A percentile compares a stretch with the other conserved stretches of the same genome.
Conservation (phyloP, 345 rosid genomes). For the Moringa oleifera region DNA sequence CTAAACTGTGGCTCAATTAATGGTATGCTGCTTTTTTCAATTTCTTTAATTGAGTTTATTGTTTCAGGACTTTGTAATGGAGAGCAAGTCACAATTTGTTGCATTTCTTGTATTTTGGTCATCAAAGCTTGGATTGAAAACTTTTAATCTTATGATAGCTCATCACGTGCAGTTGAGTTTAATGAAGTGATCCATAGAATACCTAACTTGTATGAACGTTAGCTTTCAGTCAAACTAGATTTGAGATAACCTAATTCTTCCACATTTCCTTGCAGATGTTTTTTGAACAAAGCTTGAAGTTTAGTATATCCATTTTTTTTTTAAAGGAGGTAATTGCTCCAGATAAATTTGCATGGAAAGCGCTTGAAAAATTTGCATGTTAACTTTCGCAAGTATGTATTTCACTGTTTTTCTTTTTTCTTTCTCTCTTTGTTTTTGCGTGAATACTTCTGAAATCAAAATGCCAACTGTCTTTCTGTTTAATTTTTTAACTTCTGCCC, state of each 20-base stretch:
- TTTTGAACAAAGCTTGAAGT: not conserved
- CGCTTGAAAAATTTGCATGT: not conserved
- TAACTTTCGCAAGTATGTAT: no score
- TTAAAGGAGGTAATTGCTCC: not conserved
- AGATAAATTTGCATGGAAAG: not conserved
- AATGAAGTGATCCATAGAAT: not conserved
- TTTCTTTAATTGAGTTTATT: no score
- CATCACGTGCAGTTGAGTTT: not conserved
- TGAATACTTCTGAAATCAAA: no score
- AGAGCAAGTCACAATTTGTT: not conserved
- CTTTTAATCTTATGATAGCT: conserved; percentile 3
- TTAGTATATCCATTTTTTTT: not conserved
- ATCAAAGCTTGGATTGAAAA: not conserved
- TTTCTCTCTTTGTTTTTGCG: no score
- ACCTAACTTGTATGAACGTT: not conserved
- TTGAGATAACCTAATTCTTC: not conserved
- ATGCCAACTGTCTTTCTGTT: no score
- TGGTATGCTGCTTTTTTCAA: conserved; percentile 35
- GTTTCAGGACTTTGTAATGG: conserved; percentile 6
- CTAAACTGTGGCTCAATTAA: conserved; percentile 51
- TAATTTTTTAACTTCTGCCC: no score
- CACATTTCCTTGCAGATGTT: not conserved
- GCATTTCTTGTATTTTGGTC: not conserved
- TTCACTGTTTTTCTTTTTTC: no score
- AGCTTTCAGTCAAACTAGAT: not conserved